A percentile compares a stretch with the other conserved stretches of the same genome.
phyloP scores from a whole-genome alignment of 768 basidiomycete species.

The Calocera cornea region DNA sequence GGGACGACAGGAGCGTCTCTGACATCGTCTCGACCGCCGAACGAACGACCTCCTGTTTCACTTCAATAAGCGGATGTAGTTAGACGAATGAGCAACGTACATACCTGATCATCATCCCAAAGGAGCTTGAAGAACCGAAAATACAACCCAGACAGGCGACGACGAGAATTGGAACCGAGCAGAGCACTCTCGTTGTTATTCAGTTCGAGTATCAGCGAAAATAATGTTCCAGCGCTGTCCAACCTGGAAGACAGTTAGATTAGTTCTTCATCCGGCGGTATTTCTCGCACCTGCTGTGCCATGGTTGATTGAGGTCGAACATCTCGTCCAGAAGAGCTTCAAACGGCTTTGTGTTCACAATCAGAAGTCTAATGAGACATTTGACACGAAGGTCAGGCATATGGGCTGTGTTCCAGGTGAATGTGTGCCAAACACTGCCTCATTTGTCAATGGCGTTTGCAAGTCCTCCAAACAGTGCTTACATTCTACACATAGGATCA shows the following conservation, averaged over 20 bases:
- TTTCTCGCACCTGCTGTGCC: conserved; percentile 40
- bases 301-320: conserved; percentile 28
- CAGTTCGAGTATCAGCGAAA: conserved; percentile 52
- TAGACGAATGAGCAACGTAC: conserved; percentile 11
- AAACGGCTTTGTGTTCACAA: conserved; percentile 52
- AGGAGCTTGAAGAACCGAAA: conserved; percentile 44
- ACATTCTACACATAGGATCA: conserved; percentile 47
- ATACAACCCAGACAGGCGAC: conserved; percentile 23
- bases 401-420: conserved; percentile 43
- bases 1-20: conserved; percentile 48
- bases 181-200: conserved; percentile 26
- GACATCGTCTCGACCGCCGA: conserved; percentile 43
- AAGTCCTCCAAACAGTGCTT: conserved; percentile 14
- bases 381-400: conserved; percentile 40
- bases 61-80: conserved; percentile 6
- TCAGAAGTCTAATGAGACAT: conserved; percentile 44
- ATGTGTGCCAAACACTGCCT: conserved; percentile 52
- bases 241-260: background rate
- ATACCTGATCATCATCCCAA: conserved; percentile 51
- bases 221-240: conserved; percentile 25
- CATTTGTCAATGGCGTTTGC: background rate
- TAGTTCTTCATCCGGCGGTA: background rate
- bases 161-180: background rate
- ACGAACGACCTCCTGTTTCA: conserved; percentile 52
- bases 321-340: conserved; percentile 34